A percentile compares a stretch with the other conserved stretches of the same genome.
Evolutionary conservation across 1,139 yeast genomes (phyloP).

Genomic region (Pichia sp.): DNA sequence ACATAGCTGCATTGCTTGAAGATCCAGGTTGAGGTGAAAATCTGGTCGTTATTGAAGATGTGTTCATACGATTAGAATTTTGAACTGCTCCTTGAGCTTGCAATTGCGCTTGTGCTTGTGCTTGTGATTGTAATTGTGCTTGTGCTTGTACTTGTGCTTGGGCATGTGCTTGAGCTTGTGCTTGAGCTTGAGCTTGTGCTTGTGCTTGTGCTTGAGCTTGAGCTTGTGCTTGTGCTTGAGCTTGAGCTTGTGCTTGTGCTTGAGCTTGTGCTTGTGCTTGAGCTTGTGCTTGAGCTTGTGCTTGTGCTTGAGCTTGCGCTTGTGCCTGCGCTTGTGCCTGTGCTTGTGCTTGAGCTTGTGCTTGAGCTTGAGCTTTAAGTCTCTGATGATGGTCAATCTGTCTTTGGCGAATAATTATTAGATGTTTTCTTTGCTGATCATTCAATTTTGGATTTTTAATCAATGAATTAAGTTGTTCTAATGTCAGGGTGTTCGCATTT

Average conservation of each 20-base stretch:
- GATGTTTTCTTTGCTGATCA: conserved; percentile 15
- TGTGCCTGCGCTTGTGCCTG: conserved; percentile 22
- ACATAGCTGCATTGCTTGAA: conserved; percentile 1
- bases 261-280: conserved; percentile 17
- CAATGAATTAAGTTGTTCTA: conserved; percentile 14
- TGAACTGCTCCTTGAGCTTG: conserved; percentile 1
- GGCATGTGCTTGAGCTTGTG: conserved; percentile 16
- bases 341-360: conserved; percentile 6
- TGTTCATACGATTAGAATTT: conserved; percentile 25
- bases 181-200: conserved; percentile 18
- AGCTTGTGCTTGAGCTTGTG: conserved; percentile 19
- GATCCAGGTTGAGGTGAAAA: conserved; percentile 28
- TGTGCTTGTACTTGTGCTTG: conserved; percentile 23
- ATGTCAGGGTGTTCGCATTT: conserved; percentile 6
- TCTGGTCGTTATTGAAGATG: conserved; percentile 26
- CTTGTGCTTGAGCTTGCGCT: conserved; percentile 7
- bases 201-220: conserved; percentile 16
- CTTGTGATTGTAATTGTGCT: conserved; percentile 15
- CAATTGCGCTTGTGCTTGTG: conserved; percentile 11
- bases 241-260: conserved; percentile 9
- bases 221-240: conserved; percentile 24
- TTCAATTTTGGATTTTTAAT: conserved; percentile 15
- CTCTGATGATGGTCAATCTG: conserved; percentile 13
- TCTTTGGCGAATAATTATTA: conserved; percentile 13
- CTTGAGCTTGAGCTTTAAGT: conserved; percentile 17